phyloP scores from a whole-genome alignment of 495 filamentous ascomycete species.

The Aspergillus haitiensis region DNA sequence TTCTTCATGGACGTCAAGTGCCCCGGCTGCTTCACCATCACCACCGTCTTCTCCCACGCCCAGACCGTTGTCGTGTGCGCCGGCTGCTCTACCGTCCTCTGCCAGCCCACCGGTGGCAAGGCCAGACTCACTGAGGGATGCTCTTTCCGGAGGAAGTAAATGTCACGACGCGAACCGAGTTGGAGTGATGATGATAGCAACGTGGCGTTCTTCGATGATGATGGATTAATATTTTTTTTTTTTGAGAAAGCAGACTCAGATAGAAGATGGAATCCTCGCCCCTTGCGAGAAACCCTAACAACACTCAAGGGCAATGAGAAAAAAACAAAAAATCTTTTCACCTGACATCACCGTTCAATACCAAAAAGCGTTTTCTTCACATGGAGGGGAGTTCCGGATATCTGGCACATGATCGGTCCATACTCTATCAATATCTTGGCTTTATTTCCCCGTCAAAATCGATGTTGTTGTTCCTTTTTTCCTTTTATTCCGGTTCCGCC shows the following conservation, averaged over 20 bases:
- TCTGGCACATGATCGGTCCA: slow-evolving; percentile 62
- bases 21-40: slow-evolving; percentile 99
- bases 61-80: slow-evolving; percentile 99
- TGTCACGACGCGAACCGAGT: slow-evolving; percentile 33
- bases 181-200: slow-evolving; percentile 43
- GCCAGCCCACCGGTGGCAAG: slow-evolving; percentile 98
- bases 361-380: slow-evolving; percentile 35
- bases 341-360: slow-evolving; percentile 21
- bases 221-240: slow-evolving; percentile 48
- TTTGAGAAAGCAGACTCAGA: slow-evolving; percentile 57
- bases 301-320: slow-evolving; percentile 44
- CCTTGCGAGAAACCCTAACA: slow-evolving; percentile 32
- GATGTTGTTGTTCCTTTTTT: slow-evolving; percentile 22
- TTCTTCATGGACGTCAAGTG: slow-evolving; percentile 99
- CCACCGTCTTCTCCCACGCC: slow-evolving; percentile 99
- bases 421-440: slow-evolving; percentile 38
- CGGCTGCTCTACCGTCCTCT: slow-evolving; percentile 94
- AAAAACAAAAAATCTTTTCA: slow-evolving; percentile 23
- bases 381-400: slow-evolving; percentile 80
- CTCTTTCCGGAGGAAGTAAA: slow-evolving; percentile 99
- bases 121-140: slow-evolving; percentile 96
- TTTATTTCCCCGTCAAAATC: slow-evolving; percentile 35
- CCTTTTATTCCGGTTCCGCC: slow-evolving; percentile 17
- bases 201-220: slow-evolving; percentile 49
- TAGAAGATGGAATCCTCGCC: slow-evolving; percentile 70